Evolutionary conservation across 768 basidiomycete species (phyloP).

Genomic region (Mrakia frigida): DNA sequence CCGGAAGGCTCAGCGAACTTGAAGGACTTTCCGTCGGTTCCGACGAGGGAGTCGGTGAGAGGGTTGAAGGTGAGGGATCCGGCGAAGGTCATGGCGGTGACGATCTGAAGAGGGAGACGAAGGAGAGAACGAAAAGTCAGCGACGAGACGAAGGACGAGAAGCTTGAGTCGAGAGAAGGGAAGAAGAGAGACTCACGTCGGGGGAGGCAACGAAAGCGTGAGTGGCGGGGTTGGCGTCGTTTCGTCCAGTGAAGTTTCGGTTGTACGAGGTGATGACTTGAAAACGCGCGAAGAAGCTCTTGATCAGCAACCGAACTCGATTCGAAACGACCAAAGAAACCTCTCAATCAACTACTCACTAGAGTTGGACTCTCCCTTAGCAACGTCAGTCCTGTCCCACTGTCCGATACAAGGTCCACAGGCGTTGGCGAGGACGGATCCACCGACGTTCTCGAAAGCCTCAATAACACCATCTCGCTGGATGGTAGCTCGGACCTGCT

Average conservation of each 20-base stretch:
- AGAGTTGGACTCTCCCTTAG: slow-evolving; percentile 95
- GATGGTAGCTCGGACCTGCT: slow-evolving; percentile 97
- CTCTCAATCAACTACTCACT: slow-evolving; percentile 54
- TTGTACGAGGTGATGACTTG: slow-evolving; percentile 98
- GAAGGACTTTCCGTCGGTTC: slow-evolving; percentile 91
- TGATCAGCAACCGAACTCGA: neutral
- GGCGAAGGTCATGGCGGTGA: slow-evolving; percentile 94
- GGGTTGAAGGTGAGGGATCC: slow-evolving; percentile 96
- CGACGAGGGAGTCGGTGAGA: slow-evolving; percentile 77
- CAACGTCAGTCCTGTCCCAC: slow-evolving; percentile 94
- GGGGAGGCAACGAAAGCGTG: slow-evolving; percentile 54
- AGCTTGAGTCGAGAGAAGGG: neutral
- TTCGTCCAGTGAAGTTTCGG: slow-evolving; percentile 99
- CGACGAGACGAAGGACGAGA: neutral
- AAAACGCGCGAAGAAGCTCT: neutral
- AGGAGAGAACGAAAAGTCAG: slow-evolving; percentile 79
- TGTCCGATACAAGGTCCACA: slow-evolving; percentile 99
- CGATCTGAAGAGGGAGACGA: slow-evolving; percentile 58
- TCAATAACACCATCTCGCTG: slow-evolving; percentile 90
- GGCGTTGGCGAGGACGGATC: slow-evolving; percentile 92
- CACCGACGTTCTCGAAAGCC: slow-evolving; percentile 80
- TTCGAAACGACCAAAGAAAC: neutral
- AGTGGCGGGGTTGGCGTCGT: slow-evolving; percentile 98
- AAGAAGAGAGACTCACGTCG: slow-evolving; percentile 34
- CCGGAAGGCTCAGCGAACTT: slow-evolving; percentile 91